phyloP scores from a whole-genome alignment of 2,329 filamentous ascomycete genomes.

The Claviceps monticola region DNA sequence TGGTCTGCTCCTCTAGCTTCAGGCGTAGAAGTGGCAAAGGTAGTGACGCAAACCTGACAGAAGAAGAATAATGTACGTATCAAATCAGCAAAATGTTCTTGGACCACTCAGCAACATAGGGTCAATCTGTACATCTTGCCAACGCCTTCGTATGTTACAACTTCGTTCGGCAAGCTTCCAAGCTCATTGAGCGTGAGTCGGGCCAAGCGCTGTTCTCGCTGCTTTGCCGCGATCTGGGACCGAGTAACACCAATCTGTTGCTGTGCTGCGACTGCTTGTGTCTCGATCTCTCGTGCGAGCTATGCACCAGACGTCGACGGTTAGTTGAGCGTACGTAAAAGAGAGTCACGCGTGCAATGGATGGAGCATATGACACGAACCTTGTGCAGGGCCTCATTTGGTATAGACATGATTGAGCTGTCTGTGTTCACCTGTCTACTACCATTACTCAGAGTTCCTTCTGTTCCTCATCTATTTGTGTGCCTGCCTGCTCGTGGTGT shows the following conservation, averaged over 20 bases:
- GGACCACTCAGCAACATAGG: not conserved
- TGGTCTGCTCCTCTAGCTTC: slow-evolving; percentile 61
- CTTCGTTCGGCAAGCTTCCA: slow-evolving; percentile 57
- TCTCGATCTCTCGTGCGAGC: slow-evolving; percentile 89
- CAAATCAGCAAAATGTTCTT: not conserved
- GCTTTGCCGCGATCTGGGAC: slow-evolving; percentile 71
- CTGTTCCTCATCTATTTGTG: not conserved
- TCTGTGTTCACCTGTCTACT: too few species aligned
- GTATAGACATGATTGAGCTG: slow-evolving; percentile 61
- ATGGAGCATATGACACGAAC: slow-evolving; percentile 28
- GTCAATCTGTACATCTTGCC: slow-evolving; percentile 74
- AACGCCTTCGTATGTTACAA: slow-evolving; percentile 82
- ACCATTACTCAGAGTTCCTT: not conserved
- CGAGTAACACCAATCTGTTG: slow-evolving; percentile 84
- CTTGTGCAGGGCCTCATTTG: slow-evolving; percentile 89
- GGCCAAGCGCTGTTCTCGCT: slow-evolving; percentile 76
- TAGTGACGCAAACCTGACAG: slow-evolving; percentile 68
- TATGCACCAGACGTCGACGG: slow-evolving; percentile 21
- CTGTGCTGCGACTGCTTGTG: slow-evolving; percentile 73
- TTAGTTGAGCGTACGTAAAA: not conserved
- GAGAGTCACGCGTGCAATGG: not conserved
- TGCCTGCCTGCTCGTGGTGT: too few species aligned
- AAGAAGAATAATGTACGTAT: not conserved
- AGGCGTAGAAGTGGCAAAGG: slow-evolving; percentile 59
- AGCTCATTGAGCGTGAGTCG: slow-evolving; percentile 80